Evolutionary conservation across 495 filamentous ascomycete species (phyloP).

Genomic region (Thozetella sp.): DNA sequence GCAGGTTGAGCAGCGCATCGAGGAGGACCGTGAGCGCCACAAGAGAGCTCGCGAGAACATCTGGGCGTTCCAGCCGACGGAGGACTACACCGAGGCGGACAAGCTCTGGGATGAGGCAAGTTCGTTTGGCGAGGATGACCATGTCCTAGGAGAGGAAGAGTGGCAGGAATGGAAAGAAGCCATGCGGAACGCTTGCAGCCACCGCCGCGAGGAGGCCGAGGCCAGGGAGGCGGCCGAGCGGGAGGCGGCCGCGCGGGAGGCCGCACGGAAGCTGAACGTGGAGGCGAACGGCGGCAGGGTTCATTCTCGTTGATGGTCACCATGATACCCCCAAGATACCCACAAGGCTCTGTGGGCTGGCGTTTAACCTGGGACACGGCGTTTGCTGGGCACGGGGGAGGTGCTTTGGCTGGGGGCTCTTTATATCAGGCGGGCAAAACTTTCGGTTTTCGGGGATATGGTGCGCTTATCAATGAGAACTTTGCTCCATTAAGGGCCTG

Average conservation of each 20-base stretch:
- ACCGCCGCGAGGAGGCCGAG: slow-evolving; percentile 12
- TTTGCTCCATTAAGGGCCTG: too few relatives aligned
- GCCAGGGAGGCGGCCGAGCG: slow-evolving; percentile 5
- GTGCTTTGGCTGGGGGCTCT: too few relatives aligned
- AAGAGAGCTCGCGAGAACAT: slow-evolving; percentile 87
- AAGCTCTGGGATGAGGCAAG: slow-evolving; percentile 77
- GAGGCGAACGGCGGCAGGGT: neutral
- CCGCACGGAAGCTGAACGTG: neutral
- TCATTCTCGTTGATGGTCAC: neutral
- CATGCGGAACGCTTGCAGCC: slow-evolving; percentile 11
- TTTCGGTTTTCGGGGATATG: too few relatives aligned
- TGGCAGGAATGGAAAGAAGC: slow-evolving; percentile 49
- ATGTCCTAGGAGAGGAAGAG: slow-evolving; percentile 72
- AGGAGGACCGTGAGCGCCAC: slow-evolving; percentile 94
- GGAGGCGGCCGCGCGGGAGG: neutral
- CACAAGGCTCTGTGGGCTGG: neutral
- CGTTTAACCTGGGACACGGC: slow-evolving; percentile 1
- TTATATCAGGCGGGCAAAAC: too few relatives aligned
- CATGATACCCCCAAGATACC: neutral
- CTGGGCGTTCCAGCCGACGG: slow-evolving; percentile 72
- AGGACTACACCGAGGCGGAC: slow-evolving; percentile 66
- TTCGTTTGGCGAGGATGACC: slow-evolving; percentile 84
- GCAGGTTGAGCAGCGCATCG: slow-evolving; percentile 92
- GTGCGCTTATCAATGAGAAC: too few relatives aligned
- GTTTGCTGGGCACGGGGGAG: neutral